Evolutionary conservation across 805 yeast species (phyloP).

Genomic region (Saccharomyces mikatae): DNA sequence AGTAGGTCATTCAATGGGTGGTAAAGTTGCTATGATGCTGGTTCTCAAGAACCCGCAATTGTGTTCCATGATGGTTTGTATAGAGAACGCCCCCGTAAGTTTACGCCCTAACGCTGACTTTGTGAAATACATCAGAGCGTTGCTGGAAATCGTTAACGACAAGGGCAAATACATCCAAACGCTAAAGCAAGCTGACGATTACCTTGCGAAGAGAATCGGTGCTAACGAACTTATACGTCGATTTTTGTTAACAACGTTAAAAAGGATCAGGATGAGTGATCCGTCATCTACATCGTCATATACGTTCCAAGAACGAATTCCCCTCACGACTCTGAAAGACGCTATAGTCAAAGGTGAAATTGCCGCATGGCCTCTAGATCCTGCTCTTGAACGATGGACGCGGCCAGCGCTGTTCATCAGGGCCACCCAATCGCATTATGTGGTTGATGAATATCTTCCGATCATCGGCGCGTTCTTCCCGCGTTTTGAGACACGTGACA

Average conservation of each 20-base stretch:
- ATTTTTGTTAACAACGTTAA: conserved; percentile 50
- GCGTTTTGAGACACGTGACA: conserved; percentile 58
- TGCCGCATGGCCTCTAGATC: conserved; percentile 69
- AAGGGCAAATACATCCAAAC: conserved; percentile 32
- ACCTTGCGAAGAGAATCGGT: conserved; percentile 52
- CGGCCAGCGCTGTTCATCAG: conserved; percentile 75
- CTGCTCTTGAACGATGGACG: conserved; percentile 44
- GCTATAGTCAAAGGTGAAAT: conserved; percentile 58
- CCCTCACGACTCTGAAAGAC: conserved; percentile 60
- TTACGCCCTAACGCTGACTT: conserved; percentile 51
- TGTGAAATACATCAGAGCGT: conserved; percentile 54
- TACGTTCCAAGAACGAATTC: conserved; percentile 35
- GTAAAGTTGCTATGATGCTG: conserved; percentile 85
- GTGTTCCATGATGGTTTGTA: conserved; percentile 57
- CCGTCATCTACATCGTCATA: not conserved
- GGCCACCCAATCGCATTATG: conserved; percentile 67
- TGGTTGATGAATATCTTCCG: conserved; percentile 74
- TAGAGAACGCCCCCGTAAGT: conserved; percentile 86
- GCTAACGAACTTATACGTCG: conserved; percentile 54
- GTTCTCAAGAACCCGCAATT: conserved; percentile 59
- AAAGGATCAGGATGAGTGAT: conserved; percentile 13
- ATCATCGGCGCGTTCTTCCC: conserved; percentile 76
- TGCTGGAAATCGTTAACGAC: conserved; percentile 49
- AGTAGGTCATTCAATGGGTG: conserved; percentile 88
- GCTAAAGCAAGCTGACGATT: conserved; percentile 59